Percentiles rank a stretch among this genome's conserved stretches.
Conservation (phyloP, 176 grass and related monocot genomes). For the Zoysia japonica region DNA sequence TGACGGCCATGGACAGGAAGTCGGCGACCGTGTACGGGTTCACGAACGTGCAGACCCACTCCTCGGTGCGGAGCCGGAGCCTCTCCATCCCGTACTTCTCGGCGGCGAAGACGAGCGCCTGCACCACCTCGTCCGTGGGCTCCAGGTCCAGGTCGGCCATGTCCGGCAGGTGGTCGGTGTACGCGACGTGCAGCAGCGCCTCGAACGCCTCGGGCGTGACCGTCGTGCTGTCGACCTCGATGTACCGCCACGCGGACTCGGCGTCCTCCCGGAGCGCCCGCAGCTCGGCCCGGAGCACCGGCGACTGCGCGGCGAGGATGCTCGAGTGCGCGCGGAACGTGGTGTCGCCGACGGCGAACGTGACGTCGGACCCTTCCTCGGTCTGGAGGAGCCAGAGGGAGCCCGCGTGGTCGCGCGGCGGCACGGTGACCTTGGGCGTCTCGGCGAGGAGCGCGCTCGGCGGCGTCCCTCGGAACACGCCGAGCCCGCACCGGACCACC, state of each 20-base stretch:
- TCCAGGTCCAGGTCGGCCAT: conserved; percentile 14
- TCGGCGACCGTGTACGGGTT: background rate
- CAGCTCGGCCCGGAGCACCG: conserved; percentile 6
- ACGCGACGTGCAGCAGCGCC: conserved; percentile 31
- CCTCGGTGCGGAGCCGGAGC: conserved; percentile 6
- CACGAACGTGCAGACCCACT: conserved; percentile 10
- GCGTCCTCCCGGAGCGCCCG: background rate
- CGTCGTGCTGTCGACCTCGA: background rate
- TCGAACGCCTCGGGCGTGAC: conserved; percentile 23
- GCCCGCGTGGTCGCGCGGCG: background rate
- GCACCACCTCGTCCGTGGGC: conserved; percentile 23
- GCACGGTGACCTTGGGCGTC: background rate
- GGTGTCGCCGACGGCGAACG: background rate
- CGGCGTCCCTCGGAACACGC: conserved; percentile 13
- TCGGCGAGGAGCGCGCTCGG: conserved; percentile 1
- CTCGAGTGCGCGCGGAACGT: conserved; percentile 16
- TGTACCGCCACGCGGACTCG: background rate
- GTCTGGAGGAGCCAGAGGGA: conserved; percentile 5
- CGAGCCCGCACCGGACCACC: background rate
- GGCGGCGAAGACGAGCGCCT: background rate
- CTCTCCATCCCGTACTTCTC: conserved; percentile 18
- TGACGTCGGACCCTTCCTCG: conserved; percentile 12
- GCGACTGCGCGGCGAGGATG: conserved; percentile 19
- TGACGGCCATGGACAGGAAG: conserved; percentile 10
- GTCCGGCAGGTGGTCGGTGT: conserved; percentile 28